A percentile compares a stretch with the other conserved stretches of the same genome.
Conservation (phyloP, 108 stramenopile species). For the Conticribra weissflogii region DNA sequence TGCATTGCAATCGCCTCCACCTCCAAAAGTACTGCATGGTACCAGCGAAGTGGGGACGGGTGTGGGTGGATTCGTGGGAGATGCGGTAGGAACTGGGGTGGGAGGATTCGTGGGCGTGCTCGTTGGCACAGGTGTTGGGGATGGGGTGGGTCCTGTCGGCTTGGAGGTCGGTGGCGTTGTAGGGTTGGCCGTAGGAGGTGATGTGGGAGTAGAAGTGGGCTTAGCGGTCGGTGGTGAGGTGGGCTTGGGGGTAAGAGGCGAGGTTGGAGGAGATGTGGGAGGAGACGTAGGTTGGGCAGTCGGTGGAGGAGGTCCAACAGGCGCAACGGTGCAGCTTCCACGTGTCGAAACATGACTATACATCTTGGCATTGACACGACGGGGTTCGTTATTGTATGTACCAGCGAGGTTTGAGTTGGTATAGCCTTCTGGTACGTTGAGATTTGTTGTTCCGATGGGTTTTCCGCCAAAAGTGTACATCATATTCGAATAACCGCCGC, state of each 20-base stretch:
- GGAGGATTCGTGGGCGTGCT: background rate
- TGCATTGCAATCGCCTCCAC: no score
- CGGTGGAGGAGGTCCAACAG: background rate
- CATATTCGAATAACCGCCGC: background rate
- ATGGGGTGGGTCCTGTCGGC: background rate
- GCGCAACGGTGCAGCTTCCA: background rate
- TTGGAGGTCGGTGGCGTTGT: background rate
- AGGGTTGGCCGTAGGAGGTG: background rate
- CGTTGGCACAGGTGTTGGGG: background rate
- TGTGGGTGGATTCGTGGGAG: no score
- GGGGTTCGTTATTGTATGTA: constrained; percentile 14
- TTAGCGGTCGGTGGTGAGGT: background rate
- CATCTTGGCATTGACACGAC: constrained; percentile 14
- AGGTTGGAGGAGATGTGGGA: background rate
- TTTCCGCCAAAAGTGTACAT: constrained; percentile 30
- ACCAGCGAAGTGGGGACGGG: no score
- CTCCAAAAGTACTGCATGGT: no score
- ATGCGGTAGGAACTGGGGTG: background rate
- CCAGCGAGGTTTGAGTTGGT: background rate
- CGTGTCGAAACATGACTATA: constrained; percentile 9
- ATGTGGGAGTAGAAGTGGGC: no score
- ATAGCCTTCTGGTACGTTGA: background rate
- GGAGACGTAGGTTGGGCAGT: background rate
- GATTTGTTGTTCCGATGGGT: background rate
- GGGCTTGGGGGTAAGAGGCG: background rate